These are phyloP conservation scores for Pseudocercospora cruenta DNA, from an alignment of 2,329 filamentous ascomycete genomes.

Conservation along the genomic window DNA sequence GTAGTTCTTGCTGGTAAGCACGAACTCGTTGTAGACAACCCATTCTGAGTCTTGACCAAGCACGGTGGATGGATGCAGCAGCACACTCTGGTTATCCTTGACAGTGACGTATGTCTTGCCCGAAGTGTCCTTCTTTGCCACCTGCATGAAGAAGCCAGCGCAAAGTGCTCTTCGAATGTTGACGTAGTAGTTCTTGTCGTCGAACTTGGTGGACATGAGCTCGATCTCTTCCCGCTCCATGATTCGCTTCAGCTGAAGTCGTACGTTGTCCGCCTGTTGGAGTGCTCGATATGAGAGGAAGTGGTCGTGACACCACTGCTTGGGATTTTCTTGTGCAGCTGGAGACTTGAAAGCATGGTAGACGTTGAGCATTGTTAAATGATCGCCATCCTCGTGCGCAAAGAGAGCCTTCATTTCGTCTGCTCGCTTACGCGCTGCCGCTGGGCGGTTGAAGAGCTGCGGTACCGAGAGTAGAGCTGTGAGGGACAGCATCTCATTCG, in stretches of 20 bases:
- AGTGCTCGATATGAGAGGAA: conserved; percentile 89
- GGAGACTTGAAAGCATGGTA: conserved; percentile 94
- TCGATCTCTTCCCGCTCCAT: conserved; percentile 93
- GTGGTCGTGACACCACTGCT: conserved; percentile 96
- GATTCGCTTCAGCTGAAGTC: conserved; percentile 86
- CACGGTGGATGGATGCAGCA: conserved; percentile 92
- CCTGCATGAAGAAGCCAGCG: conserved; percentile 98
- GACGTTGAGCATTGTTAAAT: conserved; percentile 93
- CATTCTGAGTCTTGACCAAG: conserved; percentile 88
- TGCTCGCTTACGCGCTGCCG: conserved; percentile 81
- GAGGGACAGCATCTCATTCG: conserved; percentile 95
- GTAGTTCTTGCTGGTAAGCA: conserved; percentile 97
- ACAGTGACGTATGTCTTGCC: conserved; percentile 93
- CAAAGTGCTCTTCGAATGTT: conserved; percentile 94
- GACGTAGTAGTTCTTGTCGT: conserved; percentile 96
- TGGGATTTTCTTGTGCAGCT: conserved; percentile 70
- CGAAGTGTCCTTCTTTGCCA: conserved; percentile 86
- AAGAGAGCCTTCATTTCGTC: conserved; percentile 98
- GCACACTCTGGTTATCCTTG: conserved; percentile 92
- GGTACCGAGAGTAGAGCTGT: conserved; percentile 93
- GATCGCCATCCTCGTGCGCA: conserved; percentile 89
- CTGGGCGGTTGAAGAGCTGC: conserved; percentile 88
- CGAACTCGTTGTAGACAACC: conserved; percentile 98
- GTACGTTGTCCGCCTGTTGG: conserved; percentile 91
- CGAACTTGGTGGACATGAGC: conserved; percentile 84